Base-by-base conservation (phyloP, 1,284 basidiomycete genomes). In the Cutaneotrichosporon sp. region DNA sequence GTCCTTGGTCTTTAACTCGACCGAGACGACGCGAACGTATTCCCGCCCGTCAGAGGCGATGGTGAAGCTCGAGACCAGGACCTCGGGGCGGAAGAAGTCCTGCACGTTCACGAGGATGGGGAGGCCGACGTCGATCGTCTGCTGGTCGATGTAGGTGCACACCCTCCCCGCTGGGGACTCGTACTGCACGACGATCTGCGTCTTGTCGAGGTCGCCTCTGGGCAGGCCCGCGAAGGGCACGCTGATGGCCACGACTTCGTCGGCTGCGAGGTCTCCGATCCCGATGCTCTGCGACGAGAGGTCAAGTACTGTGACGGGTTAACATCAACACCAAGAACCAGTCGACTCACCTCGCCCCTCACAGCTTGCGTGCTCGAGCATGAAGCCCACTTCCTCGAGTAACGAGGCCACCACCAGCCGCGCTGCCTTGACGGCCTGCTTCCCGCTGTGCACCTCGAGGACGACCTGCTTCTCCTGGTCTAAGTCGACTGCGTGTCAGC, bases 91-190 rank as follows among this genome's bases (percentile, higher is more conserved):
- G 74, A 81, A 81, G 64, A 79, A 79, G 65, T 81, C 80, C 60
- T 81, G 80, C 1, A 81, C 80, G 58, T 81, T 81, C 61, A 81
- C 79, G 4, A 79, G 77, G 42, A 81, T 60, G 0, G 80, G 79
- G 18, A 81, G 66, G 9, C 76, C 72, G 60, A 79, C 73, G 43
- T 71, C 72, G 1, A 81, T 57, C 2, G 36, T 60, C 55, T 75
- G 72, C 9, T 59, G 65, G 46, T 76, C 71, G 29, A 71, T 62
- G 56, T 69, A 66, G 24, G 33, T 63, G 34, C 59, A 60, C 67
- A 49, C 7, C 50, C 27, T 27, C 2, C 58, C 54, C 1, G 51
- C 18, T 2, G 58, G 10, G 0, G 61, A 57, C 4, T 66, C 58
- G 51, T 75, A 75, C 34, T 67, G 62, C 18, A 76, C 53, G 1